Conservation (phyloP, 148 eudicot species). For the Heliosperma pusillum region DNA sequence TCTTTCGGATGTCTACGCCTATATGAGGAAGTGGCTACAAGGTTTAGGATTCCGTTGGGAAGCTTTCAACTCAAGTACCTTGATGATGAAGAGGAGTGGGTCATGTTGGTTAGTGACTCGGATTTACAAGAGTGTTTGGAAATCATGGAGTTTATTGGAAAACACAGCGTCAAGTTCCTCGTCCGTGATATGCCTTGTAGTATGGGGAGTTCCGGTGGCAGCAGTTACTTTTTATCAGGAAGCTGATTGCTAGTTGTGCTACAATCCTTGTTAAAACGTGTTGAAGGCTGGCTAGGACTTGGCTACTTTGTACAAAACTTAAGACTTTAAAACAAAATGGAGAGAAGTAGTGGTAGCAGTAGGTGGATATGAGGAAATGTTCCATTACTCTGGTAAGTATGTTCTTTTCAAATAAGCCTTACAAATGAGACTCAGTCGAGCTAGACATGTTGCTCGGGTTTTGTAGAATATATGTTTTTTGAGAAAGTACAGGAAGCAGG, state of each 20-base stretch:
- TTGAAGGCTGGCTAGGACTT: too few species aligned
- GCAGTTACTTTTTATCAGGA: conserved; percentile 54
- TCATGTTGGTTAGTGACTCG: conserved; percentile 66
- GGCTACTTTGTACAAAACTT: too few species aligned
- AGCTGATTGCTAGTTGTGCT: conserved; percentile 9
- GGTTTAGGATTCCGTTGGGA: conserved; percentile 59
- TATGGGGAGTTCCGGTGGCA: conserved; percentile 74
- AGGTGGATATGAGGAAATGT: too few species aligned
- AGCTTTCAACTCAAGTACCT: conserved; percentile 83
- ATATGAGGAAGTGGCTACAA: conserved; percentile 66
- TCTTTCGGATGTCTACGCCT: conserved; percentile 51
- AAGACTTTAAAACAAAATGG: background rate
- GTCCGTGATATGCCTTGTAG: conserved; percentile 53
- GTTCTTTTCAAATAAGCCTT: too few species aligned
- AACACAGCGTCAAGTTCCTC: conserved; percentile 53
- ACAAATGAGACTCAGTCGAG: too few species aligned
- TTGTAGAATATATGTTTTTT: background rate
- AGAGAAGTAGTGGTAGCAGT: too few species aligned
- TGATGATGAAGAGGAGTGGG: conserved; percentile 96
- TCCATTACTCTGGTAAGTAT: too few species aligned
- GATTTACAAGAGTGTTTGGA: conserved; percentile 86
- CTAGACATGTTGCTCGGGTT: background rate
- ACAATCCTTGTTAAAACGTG: too few species aligned
- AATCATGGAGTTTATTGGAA: conserved; percentile 61
- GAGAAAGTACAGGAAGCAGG: background rate